A percentile compares a stretch with the other conserved stretches of the same genome.
Conservation (phyloP, 2,329 filamentous ascomycete species). For the Neurospora sp. region DNA sequence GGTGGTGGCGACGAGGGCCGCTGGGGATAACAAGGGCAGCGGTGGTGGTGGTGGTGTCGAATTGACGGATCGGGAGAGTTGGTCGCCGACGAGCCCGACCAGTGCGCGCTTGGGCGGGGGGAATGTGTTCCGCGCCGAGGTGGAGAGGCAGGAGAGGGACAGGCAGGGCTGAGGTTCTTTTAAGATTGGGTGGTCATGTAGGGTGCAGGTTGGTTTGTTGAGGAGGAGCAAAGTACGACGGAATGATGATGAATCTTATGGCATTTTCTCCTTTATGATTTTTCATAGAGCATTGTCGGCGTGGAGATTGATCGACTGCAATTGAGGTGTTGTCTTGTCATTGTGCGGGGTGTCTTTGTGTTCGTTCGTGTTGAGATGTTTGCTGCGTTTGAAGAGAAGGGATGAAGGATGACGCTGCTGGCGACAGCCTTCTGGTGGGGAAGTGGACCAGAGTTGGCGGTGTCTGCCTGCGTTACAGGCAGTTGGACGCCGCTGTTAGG, state of each 20-base stretch:
- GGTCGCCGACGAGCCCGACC: constrained; percentile 17
- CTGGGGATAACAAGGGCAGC: constrained; percentile 10
- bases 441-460: neutral
- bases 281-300: neutral
- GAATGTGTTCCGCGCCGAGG: constrained; percentile 29
- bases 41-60: constrained; percentile 17
- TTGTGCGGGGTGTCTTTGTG: neutral
- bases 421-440: neutral
- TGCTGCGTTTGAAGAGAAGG: neutral
- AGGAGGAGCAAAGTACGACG: neutral
- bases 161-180: neutral
- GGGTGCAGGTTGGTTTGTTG: no score
- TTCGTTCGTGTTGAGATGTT: neutral
- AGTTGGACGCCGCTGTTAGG: no score
- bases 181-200: neutral
- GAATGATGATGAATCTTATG: neutral
- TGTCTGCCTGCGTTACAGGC: neutral
- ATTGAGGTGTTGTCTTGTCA: neutral
- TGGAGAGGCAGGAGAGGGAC: constrained; percentile 23
- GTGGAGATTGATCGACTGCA: neutral
- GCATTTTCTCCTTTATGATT: no score
- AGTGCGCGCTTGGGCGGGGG: constrained; percentile 5
- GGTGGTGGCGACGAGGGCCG: neutral
- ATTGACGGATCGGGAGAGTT: constrained; percentile 23
- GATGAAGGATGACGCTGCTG: neutral